A percentile compares a stretch with the other conserved stretches of the same genome.
These are phyloP conservation scores for Tetramitus jugosus DNA, from an alignment of 208 protist genomes.

Conservation along the genomic window DNA sequence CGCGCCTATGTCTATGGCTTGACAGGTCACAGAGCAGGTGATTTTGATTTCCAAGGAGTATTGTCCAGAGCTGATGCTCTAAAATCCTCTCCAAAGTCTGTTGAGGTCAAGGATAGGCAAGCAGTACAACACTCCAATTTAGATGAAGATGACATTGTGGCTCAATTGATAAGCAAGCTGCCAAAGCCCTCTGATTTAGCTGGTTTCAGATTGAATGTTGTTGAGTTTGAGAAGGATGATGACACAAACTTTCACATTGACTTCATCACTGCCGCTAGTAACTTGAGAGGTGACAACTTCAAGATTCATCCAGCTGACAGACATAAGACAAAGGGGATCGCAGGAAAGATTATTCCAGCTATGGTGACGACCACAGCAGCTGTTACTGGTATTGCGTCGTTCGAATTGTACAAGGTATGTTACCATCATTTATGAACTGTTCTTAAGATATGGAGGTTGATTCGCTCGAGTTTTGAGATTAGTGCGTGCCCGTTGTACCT, in stretches of 20 bases:
- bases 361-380: constrained; percentile 55
- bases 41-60: constrained; percentile 14
- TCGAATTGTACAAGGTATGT: constrained; percentile 48
- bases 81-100: constrained; percentile 21
- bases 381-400: constrained; percentile 39
- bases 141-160: no score
- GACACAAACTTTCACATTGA: constrained; percentile 50
- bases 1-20: constrained; percentile 59
- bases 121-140: no score
- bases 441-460: no score
- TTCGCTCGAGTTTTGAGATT: no score
- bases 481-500: no score
- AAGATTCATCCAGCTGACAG: constrained; percentile 12
- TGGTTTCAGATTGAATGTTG: constrained; percentile 28
- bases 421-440: no score
- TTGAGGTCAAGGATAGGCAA: no score
- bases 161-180: not conserved
- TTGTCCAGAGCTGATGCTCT: not conserved
- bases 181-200: not conserved
- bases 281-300: constrained; percentile 39
- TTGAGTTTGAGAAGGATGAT: constrained; percentile 51
- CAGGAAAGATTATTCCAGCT: constrained; percentile 44
- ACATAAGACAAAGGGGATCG: constrained; percentile 47
- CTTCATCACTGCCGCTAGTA: constrained; percentile 39
- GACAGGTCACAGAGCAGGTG: constrained; percentile 25